Evolutionary conservation across 1,139 yeast species (phyloP), one percentile per base, ranked within the genome.

Genomic region (Zygosaccharomyces sapae): DNA sequence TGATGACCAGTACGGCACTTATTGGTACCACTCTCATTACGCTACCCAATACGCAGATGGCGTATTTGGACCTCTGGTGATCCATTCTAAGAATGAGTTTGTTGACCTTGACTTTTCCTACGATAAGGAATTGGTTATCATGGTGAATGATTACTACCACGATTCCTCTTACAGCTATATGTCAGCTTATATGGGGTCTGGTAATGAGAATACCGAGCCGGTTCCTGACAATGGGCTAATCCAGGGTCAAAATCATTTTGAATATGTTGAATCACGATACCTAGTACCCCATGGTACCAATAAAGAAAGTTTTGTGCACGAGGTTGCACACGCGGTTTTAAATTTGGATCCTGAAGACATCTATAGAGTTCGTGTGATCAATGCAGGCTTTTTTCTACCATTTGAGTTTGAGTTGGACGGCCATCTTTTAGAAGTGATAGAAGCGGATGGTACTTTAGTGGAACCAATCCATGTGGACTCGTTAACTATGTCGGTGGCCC

Each of bases 401-500:
- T 81, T 77, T 61, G 76, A 73, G 51, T 59, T 77, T 49, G 76
- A 72, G 59, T 69, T 79, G 55, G 79, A 78, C 56, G 75, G 72
- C 50, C 86, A 80, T 59, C 71, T 67, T n/a, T 64, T 83, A 43
- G 71, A 71, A 4, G 70, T 83, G 19, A 76, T 83, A 31, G 89
- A 82, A 61, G 79, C 84, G 27, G 95, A 86, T 64, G 89, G 92
- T 50, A 72, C 83, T n/a, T 72, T 70, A 45, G 80, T 83, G n/a
- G 75, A 80, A 55, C 81, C 80, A 4, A 69, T 72, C 45, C 68
- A 66, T 8, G 80, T 83, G 27, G 79, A 76, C 44, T 71, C 79
- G 59, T 54, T 86, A 35, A 79, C 80, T 52, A 66, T 86, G 31
- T 77, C 88, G 1, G 83, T 83, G 25, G 95, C 90, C 12, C 95